A percentile compares a stretch with the other conserved stretches of the same genome.
Evolutionary conservation across 805 yeast genomes (phyloP).

Genomic region (Ascoidea rubescens): DNA sequence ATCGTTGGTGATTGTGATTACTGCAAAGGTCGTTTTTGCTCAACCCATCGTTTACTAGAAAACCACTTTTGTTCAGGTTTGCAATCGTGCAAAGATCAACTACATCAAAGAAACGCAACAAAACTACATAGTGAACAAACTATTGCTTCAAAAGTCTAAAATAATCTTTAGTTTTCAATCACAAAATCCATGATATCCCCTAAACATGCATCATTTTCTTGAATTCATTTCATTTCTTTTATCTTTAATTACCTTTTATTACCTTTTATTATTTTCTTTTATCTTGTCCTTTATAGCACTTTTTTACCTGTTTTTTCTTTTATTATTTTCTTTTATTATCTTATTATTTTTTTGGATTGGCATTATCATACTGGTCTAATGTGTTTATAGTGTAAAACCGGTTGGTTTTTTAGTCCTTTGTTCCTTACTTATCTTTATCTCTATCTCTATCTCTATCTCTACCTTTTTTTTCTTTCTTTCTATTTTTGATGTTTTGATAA

Average conservation of each 20-base stretch:
- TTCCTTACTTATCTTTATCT: not conserved
- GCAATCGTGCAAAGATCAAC: conserved; percentile 65
- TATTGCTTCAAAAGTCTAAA: conserved; percentile 18
- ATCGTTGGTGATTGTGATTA: conserved; percentile 73
- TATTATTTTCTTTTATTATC: not conserved
- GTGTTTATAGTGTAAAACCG: not conserved
- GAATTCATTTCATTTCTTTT: too few relatives aligned
- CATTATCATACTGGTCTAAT: not conserved
- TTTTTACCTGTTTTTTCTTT: not conserved
- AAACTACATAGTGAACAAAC: conserved; percentile 79
- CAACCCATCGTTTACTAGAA: conserved; percentile 76
- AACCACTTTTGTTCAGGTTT: conserved; percentile 73
- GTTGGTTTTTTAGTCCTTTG: not conserved
- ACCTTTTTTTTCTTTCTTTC: conserved; percentile 5
- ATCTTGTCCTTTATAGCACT: not conserved
- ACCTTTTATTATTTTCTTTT: not conserved
- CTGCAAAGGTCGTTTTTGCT: conserved; percentile 76
- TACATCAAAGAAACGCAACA: conserved; percentile 75
- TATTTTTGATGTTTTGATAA: conserved; percentile 8
- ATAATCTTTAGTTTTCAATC: too few relatives aligned
- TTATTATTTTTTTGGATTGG: not conserved
- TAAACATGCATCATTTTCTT: too few relatives aligned
- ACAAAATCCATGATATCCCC: too few relatives aligned
- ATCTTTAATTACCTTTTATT: not conserved
- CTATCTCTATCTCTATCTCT: not conserved